A percentile compares a stretch with the other conserved stretches of the same genome.
These are phyloP conservation scores for Cinnamomum micranthum DNA, from an alignment of 164 flowering plant species.

Conservation along the genomic window DNA sequence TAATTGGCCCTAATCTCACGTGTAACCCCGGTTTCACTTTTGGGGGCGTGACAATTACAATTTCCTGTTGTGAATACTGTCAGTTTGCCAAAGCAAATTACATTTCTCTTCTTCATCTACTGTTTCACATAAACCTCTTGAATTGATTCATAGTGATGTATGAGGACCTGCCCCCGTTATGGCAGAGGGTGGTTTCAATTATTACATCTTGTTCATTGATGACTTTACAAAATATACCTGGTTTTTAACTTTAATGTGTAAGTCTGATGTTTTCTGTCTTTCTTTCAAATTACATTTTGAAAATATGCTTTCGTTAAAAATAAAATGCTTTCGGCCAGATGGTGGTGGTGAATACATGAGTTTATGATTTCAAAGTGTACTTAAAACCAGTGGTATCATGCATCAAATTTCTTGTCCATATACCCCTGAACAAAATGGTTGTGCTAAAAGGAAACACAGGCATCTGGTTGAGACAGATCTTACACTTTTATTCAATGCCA, in stretches of 20 bases:
- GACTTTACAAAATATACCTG: background rate
- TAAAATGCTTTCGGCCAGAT: background rate
- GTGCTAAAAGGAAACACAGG: no score
- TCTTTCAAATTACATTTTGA: background rate
- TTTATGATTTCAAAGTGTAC: background rate
- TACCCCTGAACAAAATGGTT: background rate
- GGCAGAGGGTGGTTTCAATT: background rate
- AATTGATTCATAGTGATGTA: no score
- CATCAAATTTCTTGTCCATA: background rate
- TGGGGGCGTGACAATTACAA: no score
- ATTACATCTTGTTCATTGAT: background rate
- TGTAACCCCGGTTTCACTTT: no score
- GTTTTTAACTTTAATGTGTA: background rate
- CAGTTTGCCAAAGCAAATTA: background rate
- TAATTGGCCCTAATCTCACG: no score
- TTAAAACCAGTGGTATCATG: background rate
- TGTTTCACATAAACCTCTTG: background rate
- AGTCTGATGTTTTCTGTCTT: background rate
- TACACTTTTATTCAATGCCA: background rate
- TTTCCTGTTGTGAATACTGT: background rate
- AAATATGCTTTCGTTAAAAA: background rate
- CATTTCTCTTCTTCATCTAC: background rate
- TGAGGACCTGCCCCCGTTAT: background rate
- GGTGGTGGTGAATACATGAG: background rate
- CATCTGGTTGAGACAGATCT: background rate